Percentiles rank a stretch among this genome's conserved stretches.
These are phyloP conservation scores for Chaetoceros tenuissimus DNA, from an alignment of 108 stramenopile genomes.

Conservation along the genomic window DNA sequence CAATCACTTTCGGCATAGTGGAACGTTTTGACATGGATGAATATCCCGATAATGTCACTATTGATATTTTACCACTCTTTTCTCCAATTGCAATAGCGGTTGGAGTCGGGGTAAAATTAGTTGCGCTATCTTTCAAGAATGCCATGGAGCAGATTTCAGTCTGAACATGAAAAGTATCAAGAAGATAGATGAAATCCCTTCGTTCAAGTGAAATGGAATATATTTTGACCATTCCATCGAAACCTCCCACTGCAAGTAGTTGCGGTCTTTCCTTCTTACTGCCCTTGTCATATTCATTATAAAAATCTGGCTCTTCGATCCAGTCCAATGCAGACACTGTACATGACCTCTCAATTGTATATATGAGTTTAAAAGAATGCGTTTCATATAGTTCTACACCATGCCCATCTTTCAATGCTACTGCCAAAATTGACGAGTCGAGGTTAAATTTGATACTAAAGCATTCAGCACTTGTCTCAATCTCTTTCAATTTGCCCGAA, in stretches of 20 bases:
- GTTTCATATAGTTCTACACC: slow-evolving; percentile 21
- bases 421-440: slow-evolving; percentile 12
- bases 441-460: slow-evolving; percentile 15
- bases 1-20: background rate
- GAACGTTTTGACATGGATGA: slow-evolving; percentile 2
- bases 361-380: background rate
- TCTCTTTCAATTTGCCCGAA: slow-evolving; percentile 6
- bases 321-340: slow-evolving; percentile 22
- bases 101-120: background rate
- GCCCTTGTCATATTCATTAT: background rate
- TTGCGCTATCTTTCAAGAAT: background rate
- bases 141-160: slow-evolving; percentile 9
- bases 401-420: slow-evolving; percentile 5
- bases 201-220: slow-evolving; percentile 11
- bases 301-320: slow-evolving; percentile 3
- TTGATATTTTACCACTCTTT: slow-evolving; percentile 6
- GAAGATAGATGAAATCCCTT: slow-evolving; percentile 1
- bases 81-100: background rate
- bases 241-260: slow-evolving; percentile 15
- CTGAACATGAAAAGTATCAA: slow-evolving; percentile 6
- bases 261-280: no score
- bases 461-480: slow-evolving; percentile 3
- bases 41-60: background rate
- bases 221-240: slow-evolving; percentile 11
- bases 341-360: slow-evolving; percentile 2